phyloP scores from a whole-genome alignment of 202 grass and related monocot genomes.

The Brachypodium distachyon region DNA sequence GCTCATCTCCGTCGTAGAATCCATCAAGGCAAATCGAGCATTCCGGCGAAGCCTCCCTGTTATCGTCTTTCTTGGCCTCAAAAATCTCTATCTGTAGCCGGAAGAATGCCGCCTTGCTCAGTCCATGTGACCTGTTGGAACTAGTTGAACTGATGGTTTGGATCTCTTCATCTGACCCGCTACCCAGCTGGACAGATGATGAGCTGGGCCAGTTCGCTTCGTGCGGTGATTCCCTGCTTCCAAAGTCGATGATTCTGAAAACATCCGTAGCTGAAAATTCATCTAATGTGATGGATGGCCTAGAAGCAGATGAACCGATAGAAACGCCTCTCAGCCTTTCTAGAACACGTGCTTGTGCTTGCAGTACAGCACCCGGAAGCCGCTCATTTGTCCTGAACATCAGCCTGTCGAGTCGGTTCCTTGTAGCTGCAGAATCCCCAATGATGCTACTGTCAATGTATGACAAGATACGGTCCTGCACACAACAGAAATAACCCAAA shows the following conservation, averaged over 20 bases:
- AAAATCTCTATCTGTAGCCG: constrained; percentile 59
- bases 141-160: not conserved
- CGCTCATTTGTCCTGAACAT: constrained; percentile 61
- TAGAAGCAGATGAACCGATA: constrained; percentile 48
- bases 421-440: constrained; percentile 33
- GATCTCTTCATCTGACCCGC: constrained; percentile 36
- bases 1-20: constrained; percentile 45
- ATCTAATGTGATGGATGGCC: constrained; percentile 52
- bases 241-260: constrained; percentile 41
- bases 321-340: constrained; percentile 79
- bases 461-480: constrained; percentile 47
- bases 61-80: constrained; percentile 39
- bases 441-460: constrained; percentile 29
- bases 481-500: not conserved
- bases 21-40: constrained; percentile 91
- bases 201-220: constrained; percentile 19
- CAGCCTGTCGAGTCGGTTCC: constrained; percentile 50
- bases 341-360: constrained; percentile 73
- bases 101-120: constrained; percentile 53
- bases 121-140: constrained; percentile 44
- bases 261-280: constrained; percentile 48
- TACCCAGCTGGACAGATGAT: constrained; percentile 21
- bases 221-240: constrained; percentile 25
- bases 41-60: constrained; percentile 36
- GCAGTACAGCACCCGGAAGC: constrained; percentile 68